phyloP scores from a whole-genome alignment of 75 land plant genomes.

The Pinus taeda region DNA sequence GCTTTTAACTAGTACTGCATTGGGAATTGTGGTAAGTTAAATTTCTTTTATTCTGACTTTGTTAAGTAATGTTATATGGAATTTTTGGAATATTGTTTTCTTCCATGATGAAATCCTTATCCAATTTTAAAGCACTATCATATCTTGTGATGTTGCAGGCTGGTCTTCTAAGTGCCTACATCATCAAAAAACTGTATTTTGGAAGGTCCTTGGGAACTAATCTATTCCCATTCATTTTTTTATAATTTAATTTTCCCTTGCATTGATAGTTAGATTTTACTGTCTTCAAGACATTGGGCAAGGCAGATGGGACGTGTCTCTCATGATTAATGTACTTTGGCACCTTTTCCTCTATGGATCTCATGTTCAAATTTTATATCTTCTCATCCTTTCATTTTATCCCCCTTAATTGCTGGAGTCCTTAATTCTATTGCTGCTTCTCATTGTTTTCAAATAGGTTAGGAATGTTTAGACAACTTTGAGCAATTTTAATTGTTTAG shows the following conservation, averaged over 20 bases:
- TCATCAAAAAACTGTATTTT: slow-evolving; percentile 30
- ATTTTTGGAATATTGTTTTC: slow-evolving; percentile 3
- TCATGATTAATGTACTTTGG: no score
- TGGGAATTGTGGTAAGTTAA: slow-evolving; percentile 32
- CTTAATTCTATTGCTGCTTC: background rate
- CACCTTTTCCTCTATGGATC: no score
- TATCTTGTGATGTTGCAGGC: slow-evolving; percentile 15
- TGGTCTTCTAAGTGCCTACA: slow-evolving; percentile 34
- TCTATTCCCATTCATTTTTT: background rate
- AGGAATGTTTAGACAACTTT: background rate
- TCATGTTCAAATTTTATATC: background rate
- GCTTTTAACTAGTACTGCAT: slow-evolving; percentile 31
- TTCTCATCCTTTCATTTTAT: background rate
- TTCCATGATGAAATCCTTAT: background rate
- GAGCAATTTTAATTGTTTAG: background rate
- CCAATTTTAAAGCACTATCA: background rate
- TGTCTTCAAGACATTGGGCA: slow-evolving; percentile 4
- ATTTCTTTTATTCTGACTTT: background rate
- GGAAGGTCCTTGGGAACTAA: slow-evolving; percentile 22
- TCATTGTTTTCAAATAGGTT: background rate
- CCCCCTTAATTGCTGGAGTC: background rate
- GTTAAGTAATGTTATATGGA: background rate
- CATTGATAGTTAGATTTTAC: background rate
- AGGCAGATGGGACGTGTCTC: background rate
- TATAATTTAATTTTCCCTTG: background rate